Evolutionary conservation across 371 early-diverging fungal genomes (phyloP), one percentile per base, ranked within the genome.

Genomic region (Capillidium heterosporum): DNA sequence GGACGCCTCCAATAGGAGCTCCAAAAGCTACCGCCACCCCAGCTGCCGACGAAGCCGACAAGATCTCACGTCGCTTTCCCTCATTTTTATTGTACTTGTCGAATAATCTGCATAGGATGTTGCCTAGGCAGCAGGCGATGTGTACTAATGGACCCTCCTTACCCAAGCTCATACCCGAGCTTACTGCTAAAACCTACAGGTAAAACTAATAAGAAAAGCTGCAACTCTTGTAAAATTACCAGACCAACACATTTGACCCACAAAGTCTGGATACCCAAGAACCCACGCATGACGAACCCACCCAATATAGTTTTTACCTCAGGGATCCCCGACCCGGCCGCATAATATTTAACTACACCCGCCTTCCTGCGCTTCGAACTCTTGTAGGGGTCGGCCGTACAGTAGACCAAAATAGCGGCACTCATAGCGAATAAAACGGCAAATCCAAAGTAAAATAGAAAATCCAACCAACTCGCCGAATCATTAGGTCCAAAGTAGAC

Each of bases 91-190:
- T 80, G 61, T 81, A 91, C 61, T 89, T 90, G 2, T 70, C 65
- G 63, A 91, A 91, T 42, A 83, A 57, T 1, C 90, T 69, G 41
- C 85, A 77, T 10, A 84, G 71, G 2, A 91, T 76, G 66, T 90
- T 92, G 28, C 92, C 93, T 8, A 89, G 71, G 56, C 89, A 89
- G 60, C 90, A 88, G 1, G 89, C 82, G 60, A 96, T 78, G 65
- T 94, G 95, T 32, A 96, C 92, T 40, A 94, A 82, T 0, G 97
- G 95, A 0, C 95, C 97, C 73, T 96, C 92, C 65, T 91, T 89
- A 32, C 97, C 97, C 7, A 87, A 68, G 43, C 74, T 81, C 46
- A 96, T 62, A 0, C 91, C 91, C 3, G 90, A 82, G 0, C 86
- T 79, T 7, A 87, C 89, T 0, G 83, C 75, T 59, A 88, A 71